A percentile compares a stretch with the other conserved stretches of the same genome.
phyloP scores from a whole-genome alignment of 2,329 filamentous ascomycete species.

The Calonectria hawksworthii region DNA sequence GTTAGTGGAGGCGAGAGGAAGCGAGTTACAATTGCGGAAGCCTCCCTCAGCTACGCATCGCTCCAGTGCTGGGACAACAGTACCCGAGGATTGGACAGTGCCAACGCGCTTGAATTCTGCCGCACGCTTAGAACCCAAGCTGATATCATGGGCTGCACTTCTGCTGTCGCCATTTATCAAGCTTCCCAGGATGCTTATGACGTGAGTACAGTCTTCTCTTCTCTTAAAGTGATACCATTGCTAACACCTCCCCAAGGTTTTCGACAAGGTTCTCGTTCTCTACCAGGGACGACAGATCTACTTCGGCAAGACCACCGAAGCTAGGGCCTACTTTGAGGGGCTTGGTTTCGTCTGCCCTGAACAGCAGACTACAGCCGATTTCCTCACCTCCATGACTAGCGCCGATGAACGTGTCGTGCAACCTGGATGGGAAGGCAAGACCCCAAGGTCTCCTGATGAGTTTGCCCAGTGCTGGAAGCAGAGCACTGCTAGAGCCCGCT shows the following conservation, averaged over 20 bases:
- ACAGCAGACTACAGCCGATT: slow-evolving; percentile 77
- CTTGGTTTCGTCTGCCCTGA: slow-evolving; percentile 69
- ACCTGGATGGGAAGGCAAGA: slow-evolving; percentile 48
- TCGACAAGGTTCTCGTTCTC: slow-evolving; percentile 78
- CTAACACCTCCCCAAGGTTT: slow-evolving; percentile 59
- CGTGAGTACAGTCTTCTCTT: slow-evolving; percentile 27
- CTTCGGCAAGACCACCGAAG: slow-evolving; percentile 41
- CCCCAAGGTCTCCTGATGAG: slow-evolving; percentile 52
- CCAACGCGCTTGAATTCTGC: slow-evolving; percentile 75
- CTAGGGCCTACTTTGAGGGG: slow-evolving; percentile 41
- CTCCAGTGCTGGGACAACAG: slow-evolving; percentile 80
- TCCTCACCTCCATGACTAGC: slow-evolving; percentile 69
- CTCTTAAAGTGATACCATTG: slow-evolving; percentile 35
- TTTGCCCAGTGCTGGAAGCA: slow-evolving; percentile 50
- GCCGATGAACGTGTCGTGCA: slow-evolving; percentile 50
- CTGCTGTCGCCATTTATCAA: slow-evolving; percentile 75
- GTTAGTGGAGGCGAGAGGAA: slow-evolving; percentile 67
- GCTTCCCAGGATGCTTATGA: slow-evolving; percentile 58
- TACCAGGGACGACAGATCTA: slow-evolving; percentile 77
- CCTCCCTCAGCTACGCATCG: slow-evolving; percentile 51
- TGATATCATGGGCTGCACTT: slow-evolving; percentile 69
- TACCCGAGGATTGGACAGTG: slow-evolving; percentile 73
- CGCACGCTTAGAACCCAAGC: slow-evolving; percentile 71
- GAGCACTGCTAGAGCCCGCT: slow-evolving; percentile 37
- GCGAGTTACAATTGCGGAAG: slow-evolving; percentile 54